Evolutionary conservation across 306 rosid species (phyloP), one percentile per base, ranked within the genome.

Genomic region (Geum urbanum): DNA sequence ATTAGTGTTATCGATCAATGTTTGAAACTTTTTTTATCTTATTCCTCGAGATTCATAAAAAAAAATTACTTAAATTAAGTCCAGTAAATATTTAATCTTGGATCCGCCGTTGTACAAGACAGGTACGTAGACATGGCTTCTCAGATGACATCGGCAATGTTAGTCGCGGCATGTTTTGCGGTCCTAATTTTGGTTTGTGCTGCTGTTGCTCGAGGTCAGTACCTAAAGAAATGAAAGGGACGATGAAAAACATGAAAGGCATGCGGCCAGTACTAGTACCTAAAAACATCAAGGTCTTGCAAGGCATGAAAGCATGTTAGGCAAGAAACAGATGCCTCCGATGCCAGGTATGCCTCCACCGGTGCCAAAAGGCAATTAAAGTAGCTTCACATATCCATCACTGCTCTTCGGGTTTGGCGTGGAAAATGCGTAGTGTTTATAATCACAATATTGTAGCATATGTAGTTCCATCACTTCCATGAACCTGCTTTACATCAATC

Each of bases 81-180:
- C n/a, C n/a, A n/a, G n/a, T n/a, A n/a, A n/a, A n/a, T n/a, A n/a
- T n/a, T n/a, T n/a, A n/a, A n/a, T n/a, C n/a, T n/a, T n/a, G n/a
- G n/a, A n/a, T n/a, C n/a, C n/a, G n/a, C n/a, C 20, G 11, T 12
- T 2, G 43, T 22, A 10, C 4, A 11, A 12, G 14, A 11, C 8
- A 10, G 3, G 5, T 7, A 19, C 57, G 11, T 39, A 43, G 44
- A 9, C 53, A 87, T 85, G 94, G 89, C 75, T 80, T 76, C 76
- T 19, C 53, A 11, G 41, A 37, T 63, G 48, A 80, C 58, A 61
- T 53, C 78, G 40, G 78, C 79, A 24, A 16, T 77, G 69, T 52
- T 77, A 62, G 49, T 80, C 1, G 70, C 68, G 16, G 69, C 67
- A 54, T 64, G 72, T 19, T 65, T 87, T 20, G 67, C 79, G 10